Evolutionary conservation across 2,329 filamentous ascomycete genomes (phyloP), one percentile per base, ranked within the genome.

Genomic region (Lachnellula suecica): DNA sequence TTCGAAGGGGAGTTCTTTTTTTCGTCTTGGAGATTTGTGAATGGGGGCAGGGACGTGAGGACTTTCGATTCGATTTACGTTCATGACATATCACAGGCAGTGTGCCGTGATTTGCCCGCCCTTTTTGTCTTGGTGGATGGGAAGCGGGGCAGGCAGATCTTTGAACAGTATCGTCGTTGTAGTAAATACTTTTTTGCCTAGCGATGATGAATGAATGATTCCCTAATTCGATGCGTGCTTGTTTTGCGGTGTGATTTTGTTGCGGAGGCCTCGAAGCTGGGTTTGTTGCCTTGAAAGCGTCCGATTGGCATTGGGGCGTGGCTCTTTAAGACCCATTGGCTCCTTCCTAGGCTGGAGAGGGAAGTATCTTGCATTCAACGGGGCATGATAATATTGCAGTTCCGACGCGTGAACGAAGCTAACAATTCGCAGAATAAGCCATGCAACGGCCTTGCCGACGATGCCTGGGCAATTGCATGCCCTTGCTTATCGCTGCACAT

Each of bases 101-200:
- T 51, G 27, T 25, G 23, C 13, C 37, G 17, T 17, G 19, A 22
- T 25, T 41, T 31, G 11, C 37, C n/a, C n/a, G n/a, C n/a, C n/a
- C n/a, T n/a, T n/a, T n/a, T n/a, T n/a, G n/a, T n/a, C n/a, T 23
- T 15, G 44, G 4, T 25, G 27, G 24, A 29, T 5, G n/a, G 29
- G 43, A 34, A 17, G 17, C 24, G 42, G 29, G 24, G 40, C 51
- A 52, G 27, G 27, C 17, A 35, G 10, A 19, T 40, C 44, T 53
- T 59, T 54, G 48, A 53, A 41, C 35, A 17, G 44, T 53, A 51
- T 27, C 51, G 51, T 53, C 42, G 47, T 53, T 59, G 52, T 59
- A 57, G 57, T 55, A 54, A 35, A 57, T 53, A 59, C 52, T 54
- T 45, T 52, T 34, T 41, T 20, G 42, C 46, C n/a, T 48, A 45